Base-by-base conservation (phyloP, 1,284 basidiomycete species). In the Thecaphora thlaspeos region DNA sequence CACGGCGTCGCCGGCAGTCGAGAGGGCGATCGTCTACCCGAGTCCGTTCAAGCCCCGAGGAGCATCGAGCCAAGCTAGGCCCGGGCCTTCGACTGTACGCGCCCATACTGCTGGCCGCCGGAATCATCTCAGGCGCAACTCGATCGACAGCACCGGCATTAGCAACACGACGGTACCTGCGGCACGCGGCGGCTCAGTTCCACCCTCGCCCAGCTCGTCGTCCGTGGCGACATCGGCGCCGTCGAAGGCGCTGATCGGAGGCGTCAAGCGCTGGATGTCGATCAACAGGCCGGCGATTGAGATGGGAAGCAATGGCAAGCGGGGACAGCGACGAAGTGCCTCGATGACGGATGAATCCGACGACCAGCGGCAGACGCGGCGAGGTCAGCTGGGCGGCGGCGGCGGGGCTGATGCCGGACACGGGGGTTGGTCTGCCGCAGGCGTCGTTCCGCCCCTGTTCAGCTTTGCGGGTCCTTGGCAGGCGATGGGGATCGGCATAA, bases 231-330 rank as follows among this genome's bases (percentile, higher is more conserved):
- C 48, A 2, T 42, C 50, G 28, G 48, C 54, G 21, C 65, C 56
- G 2, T 65, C 62, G 14, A 61, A 58, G 21, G 68, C 68, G 10
- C 54, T 72, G 23, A 68, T 72, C 9, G 70, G 70, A 22, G 70
- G 70, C 9, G 70, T 72, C 2, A 42, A 57, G 26, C 48, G 70
- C 19, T 72, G 70, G 70, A 72, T 72, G 44, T 62, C 58, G 36
- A 57, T 72, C 49, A 72, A 72, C 41, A 44, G 51, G 23, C 50
- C 61, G n/a, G n/a, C 26, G 30, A 24, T 4, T 3, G 43, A 17
- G 7, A 39, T 14, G 2, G 41, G 18, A 32, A 22, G 44, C 21
- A 24, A 22, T 24, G 43, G 39, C 23, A 41, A 39, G 30, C 30
- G 32, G 28, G 22, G 39, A 21, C 23, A 24, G 22, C 14, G 15